Conservation (phyloP, 306 rosid species). For the Alnus rubra region DNA sequence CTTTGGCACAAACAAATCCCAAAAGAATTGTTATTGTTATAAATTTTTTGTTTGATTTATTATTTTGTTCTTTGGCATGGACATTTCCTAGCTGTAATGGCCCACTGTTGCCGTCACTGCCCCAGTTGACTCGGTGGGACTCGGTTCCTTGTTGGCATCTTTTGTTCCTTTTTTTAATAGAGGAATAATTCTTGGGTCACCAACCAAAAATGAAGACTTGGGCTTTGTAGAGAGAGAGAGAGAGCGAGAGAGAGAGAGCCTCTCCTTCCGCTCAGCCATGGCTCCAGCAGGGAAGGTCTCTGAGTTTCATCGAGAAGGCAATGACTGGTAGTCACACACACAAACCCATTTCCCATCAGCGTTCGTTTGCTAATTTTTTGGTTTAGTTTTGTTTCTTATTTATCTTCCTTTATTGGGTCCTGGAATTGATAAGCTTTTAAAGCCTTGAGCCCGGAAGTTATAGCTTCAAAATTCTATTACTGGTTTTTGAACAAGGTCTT, state of each 20-base stretch:
- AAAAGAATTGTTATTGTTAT: constrained; percentile 7
- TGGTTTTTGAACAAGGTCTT: not conserved
- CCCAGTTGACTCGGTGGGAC: constrained; percentile 42
- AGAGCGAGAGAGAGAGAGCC: constrained; percentile 14
- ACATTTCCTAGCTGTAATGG: constrained; percentile 48
- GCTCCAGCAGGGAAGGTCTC: constrained; percentile 79
- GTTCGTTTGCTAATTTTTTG: not conserved
- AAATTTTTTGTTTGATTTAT: constrained; percentile 5
- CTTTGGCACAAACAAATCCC: constrained; percentile 15
- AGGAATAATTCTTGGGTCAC: constrained; percentile 34
- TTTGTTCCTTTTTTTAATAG: constrained; percentile 21
- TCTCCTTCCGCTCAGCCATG: constrained; percentile 48
- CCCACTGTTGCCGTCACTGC: constrained; percentile 35
- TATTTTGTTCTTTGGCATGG: constrained; percentile 12
- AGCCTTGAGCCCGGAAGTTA: constrained; percentile 4
- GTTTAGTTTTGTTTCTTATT: not conserved
- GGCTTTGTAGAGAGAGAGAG: constrained; percentile 38
- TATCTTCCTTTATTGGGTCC: constrained; percentile 2
- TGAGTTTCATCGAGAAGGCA: constrained; percentile 72
- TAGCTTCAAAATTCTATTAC: not conserved
- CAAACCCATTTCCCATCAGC: not conserved
- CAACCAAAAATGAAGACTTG: constrained; percentile 41
- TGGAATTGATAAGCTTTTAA: not conserved
- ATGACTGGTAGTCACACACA: constrained; percentile 57
- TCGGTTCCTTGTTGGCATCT: constrained; percentile 33